A percentile compares a stretch with the other conserved stretches of the same genome.
Evolutionary conservation across 2,329 filamentous ascomycete genomes (phyloP).

Genomic region (Fusarium lateritium): DNA sequence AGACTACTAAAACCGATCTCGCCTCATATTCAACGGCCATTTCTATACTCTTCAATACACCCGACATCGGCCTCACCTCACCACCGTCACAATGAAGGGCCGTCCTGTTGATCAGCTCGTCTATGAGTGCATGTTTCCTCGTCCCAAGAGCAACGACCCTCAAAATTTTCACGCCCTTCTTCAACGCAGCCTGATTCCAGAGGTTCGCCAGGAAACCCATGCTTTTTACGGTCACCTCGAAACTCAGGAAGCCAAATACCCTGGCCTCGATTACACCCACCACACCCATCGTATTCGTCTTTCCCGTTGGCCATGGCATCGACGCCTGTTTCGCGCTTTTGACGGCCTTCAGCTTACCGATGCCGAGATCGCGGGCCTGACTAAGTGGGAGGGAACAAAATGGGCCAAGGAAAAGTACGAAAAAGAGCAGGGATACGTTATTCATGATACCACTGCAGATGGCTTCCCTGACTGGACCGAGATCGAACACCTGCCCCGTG

Average conservation of each 20-base stretch:
- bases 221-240: slow-evolving; percentile 85
- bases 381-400: slow-evolving; percentile 86
- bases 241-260: slow-evolving; percentile 85
- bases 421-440: slow-evolving; percentile 78
- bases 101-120: slow-evolving; percentile 79
- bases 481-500: slow-evolving; percentile 41
- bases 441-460: slow-evolving; percentile 80
- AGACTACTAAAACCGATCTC: not conserved
- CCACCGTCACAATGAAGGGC: slow-evolving; percentile 74
- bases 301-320: slow-evolving; percentile 82
- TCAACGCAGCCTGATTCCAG: slow-evolving; percentile 78
- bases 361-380: slow-evolving; percentile 78
- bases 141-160: slow-evolving; percentile 76
- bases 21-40: not conserved
- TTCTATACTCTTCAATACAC: not conserved
- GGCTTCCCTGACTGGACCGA: slow-evolving; percentile 73
- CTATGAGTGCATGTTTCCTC: slow-evolving; percentile 81
- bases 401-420: slow-evolving; percentile 88
- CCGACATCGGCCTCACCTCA: slow-evolving; percentile 10
- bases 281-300: slow-evolving; percentile 83
- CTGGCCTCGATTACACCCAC: slow-evolving; percentile 83
- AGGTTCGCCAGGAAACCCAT: slow-evolving; percentile 84
- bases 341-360: slow-evolving; percentile 78
- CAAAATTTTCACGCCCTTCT: slow-evolving; percentile 79
- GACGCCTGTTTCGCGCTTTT: slow-evolving; percentile 82